These are phyloP conservation scores for Cudoniella acicularis DNA, from an alignment of 495 filamentous ascomycete genomes.

Conservation along the genomic window DNA sequence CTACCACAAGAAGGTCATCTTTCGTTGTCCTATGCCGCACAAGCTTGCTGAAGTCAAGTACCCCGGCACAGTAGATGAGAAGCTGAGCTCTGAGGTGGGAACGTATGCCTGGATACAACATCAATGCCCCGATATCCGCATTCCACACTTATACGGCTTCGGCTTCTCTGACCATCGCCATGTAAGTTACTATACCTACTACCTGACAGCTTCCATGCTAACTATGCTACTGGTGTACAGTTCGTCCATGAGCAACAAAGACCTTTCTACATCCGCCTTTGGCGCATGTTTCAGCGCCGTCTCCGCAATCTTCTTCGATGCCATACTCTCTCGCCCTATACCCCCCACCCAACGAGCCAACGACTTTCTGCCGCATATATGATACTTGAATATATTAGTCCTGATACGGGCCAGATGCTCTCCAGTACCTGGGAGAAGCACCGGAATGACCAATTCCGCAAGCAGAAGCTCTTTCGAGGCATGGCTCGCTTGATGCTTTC, in stretches of 20 bases:
- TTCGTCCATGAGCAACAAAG: neutral
- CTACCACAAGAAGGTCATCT: neutral
- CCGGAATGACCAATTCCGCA: slow-evolving; percentile 17
- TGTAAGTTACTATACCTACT: slow-evolving; percentile 23
- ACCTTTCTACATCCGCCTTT: neutral
- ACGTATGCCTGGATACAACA: too few relatives aligned
- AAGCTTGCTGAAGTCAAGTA: too few relatives aligned
- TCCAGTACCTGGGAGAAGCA: slow-evolving; percentile 30
- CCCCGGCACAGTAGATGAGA: too few relatives aligned
- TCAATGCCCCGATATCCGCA: too few relatives aligned
- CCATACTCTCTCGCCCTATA: slow-evolving; percentile 26
- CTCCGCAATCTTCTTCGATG: slow-evolving; percentile 20
- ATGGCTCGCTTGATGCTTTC: slow-evolving; percentile 28
- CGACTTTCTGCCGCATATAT: slow-evolving; percentile 27
- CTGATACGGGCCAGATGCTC: slow-evolving; percentile 31
- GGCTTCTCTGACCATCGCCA: too few relatives aligned
- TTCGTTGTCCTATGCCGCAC: slow-evolving; percentile 1
- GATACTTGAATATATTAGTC: slow-evolving; percentile 32
- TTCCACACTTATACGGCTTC: too few relatives aligned
- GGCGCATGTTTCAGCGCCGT: neutral
- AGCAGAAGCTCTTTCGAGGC: slow-evolving; percentile 28
- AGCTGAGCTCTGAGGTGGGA: too few relatives aligned
- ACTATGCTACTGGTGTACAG: neutral
- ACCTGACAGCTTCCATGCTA: neutral
- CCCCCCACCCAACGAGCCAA: slow-evolving; percentile 14